Evolutionary conservation across 2,329 filamentous ascomycete genomes (phyloP), one percentile per base, ranked within the genome.

Genomic region (Aspergillus niger): DNA sequence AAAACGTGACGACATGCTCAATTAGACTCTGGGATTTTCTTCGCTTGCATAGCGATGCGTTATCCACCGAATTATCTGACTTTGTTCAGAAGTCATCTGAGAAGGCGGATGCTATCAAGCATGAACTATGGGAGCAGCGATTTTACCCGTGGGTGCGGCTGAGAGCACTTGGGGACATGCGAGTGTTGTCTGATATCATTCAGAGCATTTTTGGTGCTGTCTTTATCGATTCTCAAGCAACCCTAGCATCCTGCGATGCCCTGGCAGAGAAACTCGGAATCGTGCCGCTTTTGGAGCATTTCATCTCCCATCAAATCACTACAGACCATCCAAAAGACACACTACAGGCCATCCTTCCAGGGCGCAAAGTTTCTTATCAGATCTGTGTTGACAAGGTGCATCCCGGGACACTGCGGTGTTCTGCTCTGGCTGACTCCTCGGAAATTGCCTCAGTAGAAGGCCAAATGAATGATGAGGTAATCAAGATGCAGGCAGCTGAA

Each of bases 121-220:
- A 26, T 26, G 53, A 24, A 15, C 38, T 55, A 30, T 44, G 15
- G 5, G 24, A 17, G 53, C 22, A 24, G n/a, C 6, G 30, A 32
- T 17, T 15, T 15, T 55, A 55, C 38, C 53, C 53, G 6, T 55
- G 53, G 53, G 39, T 30, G 22, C 11, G 38, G 24, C 26, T 55
- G 38, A 15, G n/a, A 8, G 53, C 20, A 8, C 22, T 55, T 26
- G 36, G 13, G n/a, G 13, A 20, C 13, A 15, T 22, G 15, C 7
- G 5, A 17, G 36, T 30, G 22, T 36, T 55, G 8, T 55, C 53
- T 24, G 39, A 47, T 36, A 41, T 44, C 11, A 24, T 44, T 36
- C 36, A 55, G 24, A 55, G 53, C 17, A 44, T 47, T 8, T 55
- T 55, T 20, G 53, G 53, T 26, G 32, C 53, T 22, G 17, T 44